Percentiles rank a stretch among this genome's conserved stretches.
phyloP scores from a whole-genome alignment of 139 green algal species.

The Volvox reticuliferus region DNA sequence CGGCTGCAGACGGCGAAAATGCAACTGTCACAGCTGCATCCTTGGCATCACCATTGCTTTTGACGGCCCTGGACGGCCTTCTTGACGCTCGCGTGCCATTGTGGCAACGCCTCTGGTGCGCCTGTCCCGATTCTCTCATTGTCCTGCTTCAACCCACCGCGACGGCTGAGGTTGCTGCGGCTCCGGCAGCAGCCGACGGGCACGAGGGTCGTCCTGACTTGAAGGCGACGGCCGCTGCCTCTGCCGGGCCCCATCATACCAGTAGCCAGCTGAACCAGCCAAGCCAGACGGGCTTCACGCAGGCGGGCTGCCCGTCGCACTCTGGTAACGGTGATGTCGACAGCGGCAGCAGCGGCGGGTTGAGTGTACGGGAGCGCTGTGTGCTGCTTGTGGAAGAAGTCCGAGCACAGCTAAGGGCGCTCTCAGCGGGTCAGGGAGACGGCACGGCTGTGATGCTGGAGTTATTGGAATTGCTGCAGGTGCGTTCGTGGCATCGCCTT shows the following conservation, averaged over 20 bases:
- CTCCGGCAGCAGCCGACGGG: not conserved
- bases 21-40: not conserved
- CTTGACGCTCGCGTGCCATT: not conserved
- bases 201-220: not conserved
- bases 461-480: conserved; percentile 10
- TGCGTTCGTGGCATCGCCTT: not conserved
- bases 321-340: not conserved
- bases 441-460: not conserved
- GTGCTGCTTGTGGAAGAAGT: not conserved
- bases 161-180: not conserved
- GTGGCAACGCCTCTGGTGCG: conserved; percentile 42
- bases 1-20: not conserved
- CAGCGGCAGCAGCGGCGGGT: not conserved
- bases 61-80: not conserved
- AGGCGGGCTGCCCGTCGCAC: not conserved
- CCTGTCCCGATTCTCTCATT: not conserved
- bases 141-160: conserved; percentile 4
- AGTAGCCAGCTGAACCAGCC: not conserved
- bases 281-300: not conserved
- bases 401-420: not conserved
- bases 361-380: not conserved
- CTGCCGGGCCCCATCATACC: not conserved
- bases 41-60: not conserved
- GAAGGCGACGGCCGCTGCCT: not conserved
- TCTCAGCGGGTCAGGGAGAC: conserved; percentile 36